Evolutionary conservation across 352 stramenopile genomes (phyloP), one percentile per base, ranked within the genome.

Genomic region (Phytophthora brassicae): DNA sequence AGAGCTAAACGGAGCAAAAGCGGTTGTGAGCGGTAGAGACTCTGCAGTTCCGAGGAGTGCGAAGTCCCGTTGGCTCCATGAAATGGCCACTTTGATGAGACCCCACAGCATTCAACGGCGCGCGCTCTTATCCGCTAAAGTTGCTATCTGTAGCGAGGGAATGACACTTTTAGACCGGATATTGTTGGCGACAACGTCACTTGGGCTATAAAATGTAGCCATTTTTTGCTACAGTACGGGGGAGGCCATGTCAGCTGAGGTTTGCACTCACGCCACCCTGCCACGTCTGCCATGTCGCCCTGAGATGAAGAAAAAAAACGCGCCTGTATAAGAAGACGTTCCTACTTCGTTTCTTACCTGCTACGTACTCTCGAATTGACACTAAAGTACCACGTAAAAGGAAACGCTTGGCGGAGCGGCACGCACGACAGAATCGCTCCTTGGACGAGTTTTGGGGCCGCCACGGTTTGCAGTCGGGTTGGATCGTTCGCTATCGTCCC

Each of bases 321-420:
- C n/a, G n/a, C n/a, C n/a, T n/a, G n/a, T n/a, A n/a, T n/a, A n/a
- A n/a, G n/a, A 48, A 48, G 41, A 23, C 36, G 38, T 26, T 22
- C 38, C 14, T 44, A 23, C 7, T 44, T 52, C 46, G 46, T 64
- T 64, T 57, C 56, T 52, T 22, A n/a, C n/a, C n/a, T n/a, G 31
- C 39, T 20, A 23, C 56, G 31, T 17, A n/a, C n/a, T 38, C 31
- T 38, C n/a, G 38, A 22, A 24, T 24, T 53, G 33, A 36, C 31
- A 49, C 62, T 68, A 64, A 6, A 38, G 22, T 31, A 62, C 39
- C 29, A 70, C 66, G 43, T 20, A 56, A 39, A 73, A 73, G 33
- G 60, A 67, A 64, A 57, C 51, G 33, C 60, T 70, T n/a, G 38
- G 31, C 11, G 36, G 22, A 3, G 64, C 35, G 26, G 26, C 26